These are phyloP conservation scores for Mortierella sp. DNA, from an alignment of 371 early-diverging fungal genomes.

Conservation along the genomic window DNA sequence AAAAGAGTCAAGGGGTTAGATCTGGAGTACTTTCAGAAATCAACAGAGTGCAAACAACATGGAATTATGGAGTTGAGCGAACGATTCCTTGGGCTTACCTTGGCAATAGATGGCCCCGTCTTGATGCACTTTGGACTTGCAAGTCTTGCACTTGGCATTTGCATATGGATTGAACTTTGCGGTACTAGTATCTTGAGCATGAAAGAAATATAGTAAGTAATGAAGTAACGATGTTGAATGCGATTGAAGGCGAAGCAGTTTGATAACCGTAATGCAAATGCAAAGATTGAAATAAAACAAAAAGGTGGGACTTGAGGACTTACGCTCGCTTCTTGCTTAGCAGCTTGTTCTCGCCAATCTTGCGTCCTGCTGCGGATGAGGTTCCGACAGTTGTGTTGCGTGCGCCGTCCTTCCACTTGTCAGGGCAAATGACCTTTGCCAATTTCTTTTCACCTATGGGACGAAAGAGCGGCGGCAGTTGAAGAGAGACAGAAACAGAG, in stretches of 20 bases:
- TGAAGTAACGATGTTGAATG: too few species aligned
- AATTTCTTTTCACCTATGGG: constrained; percentile 56
- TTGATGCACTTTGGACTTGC: constrained; percentile 51
- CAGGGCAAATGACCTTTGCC: constrained; percentile 50
- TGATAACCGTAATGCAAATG: background rate
- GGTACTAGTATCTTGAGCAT: constrained; percentile 24
- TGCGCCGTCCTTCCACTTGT: constrained; percentile 57
- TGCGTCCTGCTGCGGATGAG: constrained; percentile 40
- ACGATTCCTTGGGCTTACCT: constrained; percentile 19
- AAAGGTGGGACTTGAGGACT: too few species aligned
- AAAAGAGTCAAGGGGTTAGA: background rate
- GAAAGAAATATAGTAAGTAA: background rate
- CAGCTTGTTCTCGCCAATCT: constrained; percentile 54
- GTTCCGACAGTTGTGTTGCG: constrained; percentile 52
- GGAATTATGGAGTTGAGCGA: background rate
- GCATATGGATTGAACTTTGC: constrained; percentile 58
- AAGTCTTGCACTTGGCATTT: constrained; percentile 53
- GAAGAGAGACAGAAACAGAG: background rate
- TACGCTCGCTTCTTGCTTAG: constrained; percentile 57
- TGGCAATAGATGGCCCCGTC: constrained; percentile 56
- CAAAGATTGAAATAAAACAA: background rate
- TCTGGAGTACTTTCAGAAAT: background rate
- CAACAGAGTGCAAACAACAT: background rate
- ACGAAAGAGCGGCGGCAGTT: background rate
- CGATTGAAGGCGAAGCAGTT: background rate